phyloP scores from a whole-genome alignment of 768 basidiomycete genomes.

The Xanthoconium stramineum region DNA sequence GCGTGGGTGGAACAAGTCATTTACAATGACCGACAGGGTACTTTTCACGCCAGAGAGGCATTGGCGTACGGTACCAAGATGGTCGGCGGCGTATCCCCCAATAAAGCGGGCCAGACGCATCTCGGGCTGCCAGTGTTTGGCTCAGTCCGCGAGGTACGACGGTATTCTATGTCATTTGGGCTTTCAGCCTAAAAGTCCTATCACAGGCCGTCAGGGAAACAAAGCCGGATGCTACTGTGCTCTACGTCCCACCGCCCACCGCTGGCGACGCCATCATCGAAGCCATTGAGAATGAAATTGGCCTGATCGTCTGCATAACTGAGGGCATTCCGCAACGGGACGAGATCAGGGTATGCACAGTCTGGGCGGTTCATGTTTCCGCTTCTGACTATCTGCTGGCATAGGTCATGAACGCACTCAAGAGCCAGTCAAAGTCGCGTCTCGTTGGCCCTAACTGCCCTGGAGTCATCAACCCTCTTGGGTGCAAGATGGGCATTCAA shows the following conservation, averaged over 20 bases:
- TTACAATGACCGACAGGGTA: conserved; percentile 55
- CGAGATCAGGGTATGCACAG: conserved; percentile 74
- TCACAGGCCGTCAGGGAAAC: conserved; percentile 80
- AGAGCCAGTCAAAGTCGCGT: conserved; percentile 89
- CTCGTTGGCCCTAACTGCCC: conserved; percentile 99
- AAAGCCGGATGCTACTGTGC: conserved; percentile 88
- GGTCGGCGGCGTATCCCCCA: conserved; percentile 96
- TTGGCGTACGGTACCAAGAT: conserved; percentile 94
- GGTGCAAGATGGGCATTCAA: conserved; percentile 99
- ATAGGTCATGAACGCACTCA: conserved; percentile 90
- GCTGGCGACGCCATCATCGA: conserved; percentile 98
- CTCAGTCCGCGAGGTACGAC: conserved; percentile 76
- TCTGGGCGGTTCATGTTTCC: neutral
- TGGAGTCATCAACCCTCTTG: conserved; percentile 93
- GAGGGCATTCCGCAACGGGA: conserved; percentile 98
- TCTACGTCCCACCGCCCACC: conserved; percentile 96
- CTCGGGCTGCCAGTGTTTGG: conserved; percentile 95
- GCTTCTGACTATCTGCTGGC: neutral
- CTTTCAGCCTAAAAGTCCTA: conserved; percentile 1
- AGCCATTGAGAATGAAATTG: conserved; percentile 98
- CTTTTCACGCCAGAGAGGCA: conserved; percentile 94
- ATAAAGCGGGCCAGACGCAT: conserved; percentile 95
- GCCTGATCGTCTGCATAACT: conserved; percentile 96
- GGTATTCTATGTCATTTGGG: neutral
- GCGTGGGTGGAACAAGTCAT: neutral